A percentile compares a stretch with the other conserved stretches of the same genome.
Conservation (phyloP, 257 asterid species). For the Forsythia suspensa region DNA sequence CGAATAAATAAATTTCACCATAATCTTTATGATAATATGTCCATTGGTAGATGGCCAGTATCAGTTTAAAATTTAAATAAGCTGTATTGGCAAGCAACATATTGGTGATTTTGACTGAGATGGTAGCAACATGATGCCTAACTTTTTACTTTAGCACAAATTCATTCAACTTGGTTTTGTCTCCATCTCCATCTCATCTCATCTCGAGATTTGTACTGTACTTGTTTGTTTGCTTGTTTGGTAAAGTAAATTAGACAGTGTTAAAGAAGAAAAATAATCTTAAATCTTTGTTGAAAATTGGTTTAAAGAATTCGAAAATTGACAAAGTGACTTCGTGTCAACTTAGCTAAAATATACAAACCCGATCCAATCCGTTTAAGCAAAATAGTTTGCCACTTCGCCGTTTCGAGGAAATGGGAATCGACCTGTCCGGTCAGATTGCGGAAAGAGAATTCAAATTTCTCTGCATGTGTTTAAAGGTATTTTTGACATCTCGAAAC, state of each 20-base stretch:
- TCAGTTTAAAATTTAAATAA: not conserved
- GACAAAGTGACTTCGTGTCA: too few relatives aligned
- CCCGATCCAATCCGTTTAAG: too few relatives aligned
- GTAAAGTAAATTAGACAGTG: not conserved
- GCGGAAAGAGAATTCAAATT: too few relatives aligned
- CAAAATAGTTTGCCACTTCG: too few relatives aligned
- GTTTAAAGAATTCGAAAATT: too few relatives aligned
- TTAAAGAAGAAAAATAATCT: not conserved
- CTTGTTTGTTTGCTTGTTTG: not conserved
- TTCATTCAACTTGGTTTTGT: not conserved
- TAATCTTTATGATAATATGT: not conserved
- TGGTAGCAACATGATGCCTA: not conserved
- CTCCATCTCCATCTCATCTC: not conserved
- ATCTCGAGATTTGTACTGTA: not conserved
- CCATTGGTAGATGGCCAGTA: not conserved
- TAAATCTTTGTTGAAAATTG: too few relatives aligned
- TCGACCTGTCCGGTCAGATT: too few relatives aligned
- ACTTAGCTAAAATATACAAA: too few relatives aligned
- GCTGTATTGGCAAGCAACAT: not conserved
- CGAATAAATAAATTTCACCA: too few relatives aligned
- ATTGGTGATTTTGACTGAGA: not conserved
- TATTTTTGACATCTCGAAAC: too few relatives aligned
- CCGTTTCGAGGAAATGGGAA: too few relatives aligned
- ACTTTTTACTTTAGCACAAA: not conserved
- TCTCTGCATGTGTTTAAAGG: too few relatives aligned